phyloP scores from a whole-genome alignment of 2,329 filamentous ascomycete genomes.

The Beauveria caledonica region DNA sequence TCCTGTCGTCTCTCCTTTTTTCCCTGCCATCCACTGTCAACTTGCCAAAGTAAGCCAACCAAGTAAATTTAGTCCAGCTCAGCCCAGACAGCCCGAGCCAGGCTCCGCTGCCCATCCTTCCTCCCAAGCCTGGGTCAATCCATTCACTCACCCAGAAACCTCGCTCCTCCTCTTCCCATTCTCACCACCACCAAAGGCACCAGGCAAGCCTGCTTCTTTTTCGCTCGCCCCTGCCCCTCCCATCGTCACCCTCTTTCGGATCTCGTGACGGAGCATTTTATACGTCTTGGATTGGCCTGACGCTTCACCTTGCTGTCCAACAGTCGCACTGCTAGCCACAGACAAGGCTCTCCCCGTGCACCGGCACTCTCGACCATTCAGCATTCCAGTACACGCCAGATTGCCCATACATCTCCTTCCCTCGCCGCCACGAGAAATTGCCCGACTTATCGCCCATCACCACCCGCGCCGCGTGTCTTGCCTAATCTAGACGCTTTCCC shows the following conservation, averaged over 20 bases:
- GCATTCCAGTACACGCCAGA: slow-evolving; percentile 14
- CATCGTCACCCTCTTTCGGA: background rate
- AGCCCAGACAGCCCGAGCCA: background rate
- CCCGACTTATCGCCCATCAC: background rate
- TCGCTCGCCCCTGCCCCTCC: background rate
- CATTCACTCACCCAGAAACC: background rate
- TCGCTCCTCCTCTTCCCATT: background rate
- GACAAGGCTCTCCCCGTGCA: background rate
- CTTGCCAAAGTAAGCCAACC: too few species aligned
- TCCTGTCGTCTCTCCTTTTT: background rate
- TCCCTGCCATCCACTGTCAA: background rate
- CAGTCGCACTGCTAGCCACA: background rate
- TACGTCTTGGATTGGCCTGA: background rate
- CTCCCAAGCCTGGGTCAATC: background rate
- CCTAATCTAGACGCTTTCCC: background rate
- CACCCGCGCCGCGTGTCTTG: slow-evolving; percentile 1
- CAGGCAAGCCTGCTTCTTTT: background rate
- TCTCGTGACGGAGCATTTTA: background rate
- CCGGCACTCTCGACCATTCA: background rate
- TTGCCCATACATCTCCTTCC: background rate
- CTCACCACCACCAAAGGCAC: background rate
- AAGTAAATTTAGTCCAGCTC: background rate
- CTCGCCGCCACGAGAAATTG: background rate
- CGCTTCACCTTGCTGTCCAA: background rate
- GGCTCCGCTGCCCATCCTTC: background rate